Percentiles rank a stretch among this genome's conserved stretches.
phyloP scores from a whole-genome alignment of 2,329 filamentous ascomycete species.

The Xylaria multiplex region DNA sequence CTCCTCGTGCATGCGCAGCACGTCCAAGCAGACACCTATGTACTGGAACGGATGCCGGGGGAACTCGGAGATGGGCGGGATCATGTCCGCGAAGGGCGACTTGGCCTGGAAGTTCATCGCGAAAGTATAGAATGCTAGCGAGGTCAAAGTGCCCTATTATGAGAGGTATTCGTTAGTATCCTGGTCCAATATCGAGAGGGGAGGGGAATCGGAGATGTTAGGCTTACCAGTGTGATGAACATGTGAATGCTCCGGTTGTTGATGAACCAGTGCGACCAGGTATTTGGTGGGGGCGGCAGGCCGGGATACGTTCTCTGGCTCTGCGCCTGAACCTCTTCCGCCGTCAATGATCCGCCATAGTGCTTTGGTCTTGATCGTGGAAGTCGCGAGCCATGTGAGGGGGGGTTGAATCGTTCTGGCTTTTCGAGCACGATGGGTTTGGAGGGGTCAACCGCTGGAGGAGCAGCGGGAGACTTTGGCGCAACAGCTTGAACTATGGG shows the following conservation, averaged over 20 bases:
- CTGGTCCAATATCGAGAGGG: background rate
- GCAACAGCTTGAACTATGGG: conserved; percentile 26
- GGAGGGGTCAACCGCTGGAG: conserved; percentile 45
- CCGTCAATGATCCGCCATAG: conserved; percentile 78
- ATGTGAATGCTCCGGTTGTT: conserved; percentile 80
- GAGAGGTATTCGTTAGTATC: conserved; percentile 25
- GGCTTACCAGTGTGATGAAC: conserved; percentile 81
- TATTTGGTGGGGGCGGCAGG: conserved; percentile 85
- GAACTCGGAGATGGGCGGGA: conserved; percentile 77
- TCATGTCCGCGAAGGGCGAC: conserved; percentile 81
- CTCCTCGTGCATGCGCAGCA: conserved; percentile 79
- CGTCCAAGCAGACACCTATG: conserved; percentile 71
- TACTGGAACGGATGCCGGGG: conserved; percentile 76
- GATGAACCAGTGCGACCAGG: conserved; percentile 86
- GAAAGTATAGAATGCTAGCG: conserved; percentile 77
- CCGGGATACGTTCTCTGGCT: conserved; percentile 81
- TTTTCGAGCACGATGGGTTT: conserved; percentile 82
- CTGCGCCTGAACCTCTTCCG: conserved; percentile 73
- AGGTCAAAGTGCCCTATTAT: conserved; percentile 69
- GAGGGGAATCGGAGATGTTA: background rate
- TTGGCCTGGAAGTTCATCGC: conserved; percentile 80
- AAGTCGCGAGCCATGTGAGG: conserved; percentile 82
- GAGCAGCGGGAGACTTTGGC: conserved; percentile 28
- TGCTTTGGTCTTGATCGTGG: conserved; percentile 65
- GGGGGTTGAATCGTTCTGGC: conserved; percentile 88